These are phyloP conservation scores for Vitellaria paradoxa DNA, from an alignment of 179 eudicot genomes.

Conservation along the genomic window DNA sequence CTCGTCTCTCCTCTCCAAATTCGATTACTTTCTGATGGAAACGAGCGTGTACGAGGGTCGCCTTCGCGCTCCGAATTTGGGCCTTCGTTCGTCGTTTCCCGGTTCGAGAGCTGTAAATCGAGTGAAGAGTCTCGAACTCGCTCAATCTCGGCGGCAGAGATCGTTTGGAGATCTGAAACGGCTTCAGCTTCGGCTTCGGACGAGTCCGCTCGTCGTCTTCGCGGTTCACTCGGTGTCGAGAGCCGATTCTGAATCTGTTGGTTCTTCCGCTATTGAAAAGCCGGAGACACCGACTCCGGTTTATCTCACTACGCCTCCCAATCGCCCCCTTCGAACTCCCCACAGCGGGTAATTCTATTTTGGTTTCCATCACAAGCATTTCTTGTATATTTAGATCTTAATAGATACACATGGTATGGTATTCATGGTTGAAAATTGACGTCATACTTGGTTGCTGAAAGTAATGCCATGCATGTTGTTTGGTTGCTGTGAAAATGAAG, in stretches of 20 bases:
- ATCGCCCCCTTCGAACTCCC: slow-evolving; percentile 52
- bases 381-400: too few relatives aligned
- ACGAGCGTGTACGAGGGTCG: background rate
- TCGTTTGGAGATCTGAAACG: background rate
- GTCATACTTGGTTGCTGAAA: too few relatives aligned
- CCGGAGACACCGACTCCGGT: slow-evolving; percentile 29
- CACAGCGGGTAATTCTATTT: slow-evolving; percentile 17
- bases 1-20: background rate
- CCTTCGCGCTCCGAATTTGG: background rate
- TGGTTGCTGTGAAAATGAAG: too few relatives aligned
- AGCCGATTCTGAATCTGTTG: slow-evolving; percentile 3
- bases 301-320: slow-evolving; percentile 25
- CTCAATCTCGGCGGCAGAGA: background rate
- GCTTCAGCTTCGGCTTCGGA: background rate
- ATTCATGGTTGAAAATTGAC: too few relatives aligned
- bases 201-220: background rate
- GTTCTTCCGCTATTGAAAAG: slow-evolving; percentile 11
- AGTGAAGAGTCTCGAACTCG: background rate
- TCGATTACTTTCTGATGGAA: slow-evolving; percentile 7
- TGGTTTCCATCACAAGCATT: too few relatives aligned
- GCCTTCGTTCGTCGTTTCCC: background rate
- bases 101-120: background rate
- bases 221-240: background rate
- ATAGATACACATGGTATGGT: too few relatives aligned
- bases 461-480: too few relatives aligned